These are phyloP conservation scores for Thymus mandschuricus DNA, from an alignment of 257 asterid genomes.

Conservation along the genomic window DNA sequence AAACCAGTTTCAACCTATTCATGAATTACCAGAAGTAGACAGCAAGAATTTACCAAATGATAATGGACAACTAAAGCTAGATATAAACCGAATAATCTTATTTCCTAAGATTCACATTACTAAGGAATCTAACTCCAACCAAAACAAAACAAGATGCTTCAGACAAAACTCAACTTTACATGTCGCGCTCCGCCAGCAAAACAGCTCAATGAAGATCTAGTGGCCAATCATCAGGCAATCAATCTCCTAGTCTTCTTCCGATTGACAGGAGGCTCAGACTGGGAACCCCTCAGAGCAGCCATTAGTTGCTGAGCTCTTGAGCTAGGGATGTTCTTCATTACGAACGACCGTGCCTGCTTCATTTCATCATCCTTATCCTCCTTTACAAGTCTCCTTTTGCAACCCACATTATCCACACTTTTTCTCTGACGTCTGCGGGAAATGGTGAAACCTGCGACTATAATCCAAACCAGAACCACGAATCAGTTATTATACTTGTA, in stretches of 20 bases:
- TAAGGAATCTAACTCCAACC: no score
- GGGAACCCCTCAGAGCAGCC: slow-evolving; percentile 55
- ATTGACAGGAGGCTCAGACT: slow-evolving; percentile 43
- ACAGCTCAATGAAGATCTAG: slow-evolving; percentile 28
- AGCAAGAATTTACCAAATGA: slow-evolving; percentile 16
- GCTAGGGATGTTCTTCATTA: slow-evolving; percentile 52
- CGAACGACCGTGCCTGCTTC: slow-evolving; percentile 53
- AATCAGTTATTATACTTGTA: neutral
- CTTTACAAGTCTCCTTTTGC: slow-evolving; percentile 66
- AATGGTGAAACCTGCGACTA: slow-evolving; percentile 48
- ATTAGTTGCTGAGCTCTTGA: slow-evolving; percentile 62
- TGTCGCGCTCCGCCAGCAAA: slow-evolving; percentile 35
- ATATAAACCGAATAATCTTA: slow-evolving; percentile 1
- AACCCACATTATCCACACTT: slow-evolving; percentile 35
- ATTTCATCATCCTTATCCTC: slow-evolving; percentile 61
- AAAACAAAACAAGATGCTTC: neutral
- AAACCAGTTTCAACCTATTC: neutral
- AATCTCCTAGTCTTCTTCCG: slow-evolving; percentile 57
- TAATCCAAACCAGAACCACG: slow-evolving; percentile 25
- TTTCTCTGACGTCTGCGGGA: slow-evolving; percentile 41
- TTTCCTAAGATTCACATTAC: neutral
- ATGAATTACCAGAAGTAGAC: slow-evolving; percentile 2
- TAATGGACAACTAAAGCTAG: neutral
- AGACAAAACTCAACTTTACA: slow-evolving; percentile 30
- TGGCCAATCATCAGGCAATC: slow-evolving; percentile 30